phyloP scores from a whole-genome alignment of 2,329 filamentous ascomycete genomes.

The Phialophora verrucosa region DNA sequence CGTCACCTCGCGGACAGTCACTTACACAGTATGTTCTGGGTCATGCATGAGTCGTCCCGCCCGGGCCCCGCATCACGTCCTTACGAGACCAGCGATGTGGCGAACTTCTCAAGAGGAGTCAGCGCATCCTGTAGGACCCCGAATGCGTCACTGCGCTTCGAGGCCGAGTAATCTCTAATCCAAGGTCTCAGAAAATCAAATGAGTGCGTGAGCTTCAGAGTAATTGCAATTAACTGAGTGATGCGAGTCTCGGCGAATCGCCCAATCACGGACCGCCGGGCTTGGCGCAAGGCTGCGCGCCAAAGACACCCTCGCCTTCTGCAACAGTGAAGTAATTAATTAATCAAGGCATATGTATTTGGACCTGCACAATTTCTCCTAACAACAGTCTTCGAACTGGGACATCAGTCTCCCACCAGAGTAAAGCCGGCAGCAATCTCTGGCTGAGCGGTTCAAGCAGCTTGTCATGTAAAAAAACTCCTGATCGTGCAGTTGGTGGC shows the following conservation, averaged over 20 bases:
- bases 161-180: background rate
- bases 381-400: background rate
- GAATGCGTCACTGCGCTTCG: background rate
- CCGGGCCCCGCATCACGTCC: too few relatives aligned
- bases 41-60: background rate
- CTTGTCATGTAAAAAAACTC: background rate
- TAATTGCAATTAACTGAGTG: background rate
- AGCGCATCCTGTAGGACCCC: background rate
- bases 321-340: background rate
- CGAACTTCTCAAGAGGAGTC: background rate
- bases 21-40: background rate
- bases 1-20: background rate
- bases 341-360: background rate
- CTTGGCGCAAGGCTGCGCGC: background rate
- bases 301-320: background rate
- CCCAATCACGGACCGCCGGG: background rate
- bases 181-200: background rate
- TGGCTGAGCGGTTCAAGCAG: conserved; percentile 1
- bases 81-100: background rate
- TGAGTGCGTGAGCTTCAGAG: background rate
- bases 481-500: background rate
- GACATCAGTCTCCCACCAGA: background rate
- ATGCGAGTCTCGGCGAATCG: background rate
- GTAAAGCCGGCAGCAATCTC: background rate
- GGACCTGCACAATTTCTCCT: background rate